Evolutionary conservation across 768 basidiomycete genomes (phyloP).

Genomic region (Amanita phalloides): DNA sequence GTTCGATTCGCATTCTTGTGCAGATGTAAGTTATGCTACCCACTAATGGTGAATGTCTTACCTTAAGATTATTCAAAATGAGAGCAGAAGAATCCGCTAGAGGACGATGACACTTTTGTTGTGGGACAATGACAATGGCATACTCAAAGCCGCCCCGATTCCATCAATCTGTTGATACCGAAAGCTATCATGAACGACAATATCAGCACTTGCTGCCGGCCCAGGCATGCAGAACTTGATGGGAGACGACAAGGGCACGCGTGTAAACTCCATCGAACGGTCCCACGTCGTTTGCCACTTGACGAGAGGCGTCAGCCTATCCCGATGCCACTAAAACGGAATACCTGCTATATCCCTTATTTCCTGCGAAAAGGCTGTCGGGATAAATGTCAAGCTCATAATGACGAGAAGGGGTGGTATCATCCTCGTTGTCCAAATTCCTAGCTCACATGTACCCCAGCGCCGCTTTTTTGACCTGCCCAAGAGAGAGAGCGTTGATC

Average conservation of each 20-base stretch:
- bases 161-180: slow-evolving; percentile 57
- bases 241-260: slow-evolving; percentile 30
- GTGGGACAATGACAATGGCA: background rate
- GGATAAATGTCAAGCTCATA: background rate
- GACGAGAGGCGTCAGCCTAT: background rate
- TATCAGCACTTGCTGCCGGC: slow-evolving; percentile 46
- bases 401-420: background rate
- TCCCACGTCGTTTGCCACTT: slow-evolving; percentile 58
- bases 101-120: too few relatives aligned
- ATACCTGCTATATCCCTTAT: background rate
- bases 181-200: slow-evolving; percentile 42
- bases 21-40: background rate
- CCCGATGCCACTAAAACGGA: background rate
- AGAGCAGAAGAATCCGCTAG: slow-evolving; percentile 65
- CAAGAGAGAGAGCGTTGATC: too few relatives aligned
- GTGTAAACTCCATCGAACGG: slow-evolving; percentile 39
- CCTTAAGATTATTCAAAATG: slow-evolving; percentile 57
- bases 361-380: background rate
- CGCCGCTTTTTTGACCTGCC: background rate
- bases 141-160: slow-evolving; percentile 60
- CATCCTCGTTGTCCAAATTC: slow-evolving; percentile 14
- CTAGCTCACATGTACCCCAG: too few relatives aligned
- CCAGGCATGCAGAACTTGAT: slow-evolving; percentile 53
- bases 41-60: slow-evolving; percentile 11
- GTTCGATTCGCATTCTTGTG: slow-evolving; percentile 35